phyloP scores from a whole-genome alignment of 1,284 basidiomycete genomes.

The Spongispora temasekensis region DNA sequence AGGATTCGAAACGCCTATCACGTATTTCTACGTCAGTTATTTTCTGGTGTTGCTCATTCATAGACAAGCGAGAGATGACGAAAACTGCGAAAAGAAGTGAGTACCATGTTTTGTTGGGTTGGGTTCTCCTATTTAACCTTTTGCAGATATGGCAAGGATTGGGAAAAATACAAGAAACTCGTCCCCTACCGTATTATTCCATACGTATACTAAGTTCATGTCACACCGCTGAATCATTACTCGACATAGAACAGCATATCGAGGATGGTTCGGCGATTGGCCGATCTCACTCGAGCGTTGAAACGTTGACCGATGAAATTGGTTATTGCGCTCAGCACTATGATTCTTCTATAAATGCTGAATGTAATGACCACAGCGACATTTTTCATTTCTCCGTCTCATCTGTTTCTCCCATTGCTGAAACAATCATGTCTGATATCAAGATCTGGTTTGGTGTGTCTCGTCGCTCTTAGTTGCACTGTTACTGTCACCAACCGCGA shows the following conservation, averaged over 20 bases:
- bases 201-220: constrained; percentile 64
- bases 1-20: constrained; percentile 88
- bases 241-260: too few species aligned
- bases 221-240: background rate
- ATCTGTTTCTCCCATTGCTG: background rate
- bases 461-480: too few species aligned
- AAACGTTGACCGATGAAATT: too few species aligned
- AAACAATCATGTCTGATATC: constrained; percentile 13
- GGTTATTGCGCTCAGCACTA: too few species aligned
- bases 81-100: constrained; percentile 87
- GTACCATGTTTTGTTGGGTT: constrained; percentile 19
- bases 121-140: background rate
- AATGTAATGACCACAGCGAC: too few species aligned
- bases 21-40: constrained; percentile 94
- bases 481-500: background rate
- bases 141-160: constrained; percentile 80
- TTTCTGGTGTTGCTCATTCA: constrained; percentile 92
- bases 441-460: constrained; percentile 24
- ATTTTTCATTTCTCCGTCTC: background rate
- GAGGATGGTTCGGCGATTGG: too few species aligned
- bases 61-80: constrained; percentile 90
- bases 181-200: constrained; percentile 90
- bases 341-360: too few species aligned
- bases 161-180: constrained; percentile 83
- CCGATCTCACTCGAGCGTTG: too few species aligned